Percentiles rank a stretch among this genome's conserved stretches.
These are phyloP conservation scores for Allantophomopsis cytisporea DNA, from an alignment of 2,329 filamentous ascomycete genomes.

Conservation along the genomic window DNA sequence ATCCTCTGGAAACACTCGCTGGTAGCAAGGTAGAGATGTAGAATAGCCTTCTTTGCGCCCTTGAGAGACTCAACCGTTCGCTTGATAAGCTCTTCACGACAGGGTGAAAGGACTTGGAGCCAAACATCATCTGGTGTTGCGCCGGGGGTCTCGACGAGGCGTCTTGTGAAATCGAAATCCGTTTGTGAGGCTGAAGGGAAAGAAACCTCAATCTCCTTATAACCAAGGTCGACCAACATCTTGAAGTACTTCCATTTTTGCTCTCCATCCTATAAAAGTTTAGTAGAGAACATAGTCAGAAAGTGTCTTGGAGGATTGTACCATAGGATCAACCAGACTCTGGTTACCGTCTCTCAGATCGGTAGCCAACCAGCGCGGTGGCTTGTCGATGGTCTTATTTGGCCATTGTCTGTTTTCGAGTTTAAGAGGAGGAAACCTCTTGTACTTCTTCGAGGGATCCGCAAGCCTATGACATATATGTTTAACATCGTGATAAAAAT, in stretches of 20 bases:
- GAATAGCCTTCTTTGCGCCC: constrained; percentile 83
- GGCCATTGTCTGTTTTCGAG: constrained; percentile 32
- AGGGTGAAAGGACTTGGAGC: constrained; percentile 86
- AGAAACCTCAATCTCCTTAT: constrained; percentile 95
- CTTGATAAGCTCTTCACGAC: constrained; percentile 79
- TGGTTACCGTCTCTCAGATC: constrained; percentile 90
- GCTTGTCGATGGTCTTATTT: constrained; percentile 52
- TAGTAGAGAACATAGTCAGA: constrained; percentile 1
- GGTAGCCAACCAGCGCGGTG: constrained; percentile 82
- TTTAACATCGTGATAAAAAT: no score
- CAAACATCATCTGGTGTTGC: constrained; percentile 78
- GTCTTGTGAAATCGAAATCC: constrained; percentile 89
- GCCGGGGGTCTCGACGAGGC: constrained; percentile 73
- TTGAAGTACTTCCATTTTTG: constrained; percentile 95
- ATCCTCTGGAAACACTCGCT: constrained; percentile 90
- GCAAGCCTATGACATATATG: constrained; percentile 39
- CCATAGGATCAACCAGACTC: constrained; percentile 86
- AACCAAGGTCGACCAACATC: constrained; percentile 83
- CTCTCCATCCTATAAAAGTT: constrained; percentile 57
- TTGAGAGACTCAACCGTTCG: constrained; percentile 79
- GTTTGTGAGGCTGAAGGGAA: constrained; percentile 91
- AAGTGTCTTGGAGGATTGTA: constrained; percentile 25
- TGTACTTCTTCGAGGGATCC: constrained; percentile 68
- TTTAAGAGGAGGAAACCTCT: constrained; percentile 48
- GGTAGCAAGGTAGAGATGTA: constrained; percentile 93